Conservation (phyloP, 139 green algal species). For the Ostreobium quekettii region DNA sequence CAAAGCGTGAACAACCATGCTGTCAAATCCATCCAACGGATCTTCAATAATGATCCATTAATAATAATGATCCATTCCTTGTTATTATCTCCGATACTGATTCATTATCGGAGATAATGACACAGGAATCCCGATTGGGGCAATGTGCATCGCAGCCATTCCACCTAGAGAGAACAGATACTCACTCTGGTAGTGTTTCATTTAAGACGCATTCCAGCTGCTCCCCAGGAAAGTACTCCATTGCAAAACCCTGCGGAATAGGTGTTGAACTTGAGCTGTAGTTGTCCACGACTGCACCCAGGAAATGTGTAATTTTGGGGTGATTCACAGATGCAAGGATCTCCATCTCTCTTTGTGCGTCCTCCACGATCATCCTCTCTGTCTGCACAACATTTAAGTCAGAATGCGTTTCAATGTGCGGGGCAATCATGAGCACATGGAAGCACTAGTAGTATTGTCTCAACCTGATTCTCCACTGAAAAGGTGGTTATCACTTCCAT, state of each 20-base stretch:
- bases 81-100: no score
- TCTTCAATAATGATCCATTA: not conserved
- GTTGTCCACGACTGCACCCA: not conserved
- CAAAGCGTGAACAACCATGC: no score
- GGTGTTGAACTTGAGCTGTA: no score
- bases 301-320: not conserved
- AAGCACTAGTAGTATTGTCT: no score
- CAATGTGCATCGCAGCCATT: no score
- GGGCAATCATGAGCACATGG: no score
- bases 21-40: not conserved
- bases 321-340: not conserved
- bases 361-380: not conserved
- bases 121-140: no score
- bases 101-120: no score
- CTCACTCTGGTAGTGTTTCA: constrained; percentile 14
- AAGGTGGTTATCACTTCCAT: no score
- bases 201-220: constrained; percentile 20
- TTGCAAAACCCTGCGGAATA: not conserved
- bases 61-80: not conserved
- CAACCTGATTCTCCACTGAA: no score
- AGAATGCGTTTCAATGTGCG: no score
- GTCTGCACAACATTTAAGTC: not conserved
- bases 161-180: constrained; percentile 11
- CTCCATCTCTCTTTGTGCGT: not conserved
- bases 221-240: constrained; percentile 13